Evolutionary conservation across 2,329 filamentous ascomycete genomes (phyloP).

Genomic region (Magnaporthales sp.): DNA sequence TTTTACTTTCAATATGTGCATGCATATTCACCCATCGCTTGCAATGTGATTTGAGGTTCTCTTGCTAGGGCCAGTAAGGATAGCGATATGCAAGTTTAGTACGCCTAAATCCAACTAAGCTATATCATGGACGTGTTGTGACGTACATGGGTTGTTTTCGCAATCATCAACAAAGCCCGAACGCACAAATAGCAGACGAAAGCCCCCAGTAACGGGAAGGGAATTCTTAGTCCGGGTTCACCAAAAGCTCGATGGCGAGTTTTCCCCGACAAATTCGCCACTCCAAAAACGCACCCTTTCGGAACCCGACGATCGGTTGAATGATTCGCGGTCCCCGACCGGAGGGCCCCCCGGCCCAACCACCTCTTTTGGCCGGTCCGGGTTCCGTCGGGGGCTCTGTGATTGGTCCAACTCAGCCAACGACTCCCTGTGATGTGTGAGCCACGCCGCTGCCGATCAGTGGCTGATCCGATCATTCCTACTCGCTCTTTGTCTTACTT

Average conservation of each 20-base stretch:
- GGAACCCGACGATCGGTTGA: neutral
- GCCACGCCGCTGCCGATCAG: neutral
- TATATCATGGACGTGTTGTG: neutral
- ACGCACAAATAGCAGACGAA: neutral
- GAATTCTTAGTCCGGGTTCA: too few relatives aligned
- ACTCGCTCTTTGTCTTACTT: neutral
- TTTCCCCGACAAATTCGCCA: neutral
- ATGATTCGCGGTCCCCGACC: neutral
- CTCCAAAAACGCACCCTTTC: neutral
- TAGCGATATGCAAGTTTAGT: neutral
- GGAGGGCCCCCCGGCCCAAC: neutral
- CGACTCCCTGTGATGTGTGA: neutral
- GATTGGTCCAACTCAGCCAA: neutral
- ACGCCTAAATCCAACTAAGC: neutral
- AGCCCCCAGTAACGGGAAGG: neutral
- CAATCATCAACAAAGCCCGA: neutral
- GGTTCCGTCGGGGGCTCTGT: neutral
- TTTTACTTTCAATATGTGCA: too few relatives aligned
- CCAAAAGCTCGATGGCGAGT: neutral
- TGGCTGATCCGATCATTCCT: neutral
- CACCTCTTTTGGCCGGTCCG: neutral
- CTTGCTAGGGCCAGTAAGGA: neutral
- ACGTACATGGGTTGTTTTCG: neutral
- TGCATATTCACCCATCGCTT: neutral
- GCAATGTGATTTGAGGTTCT: neutral